phyloP scores from a whole-genome alignment of 371 early-diverging fungal species.

The Mortierella sp. region DNA sequence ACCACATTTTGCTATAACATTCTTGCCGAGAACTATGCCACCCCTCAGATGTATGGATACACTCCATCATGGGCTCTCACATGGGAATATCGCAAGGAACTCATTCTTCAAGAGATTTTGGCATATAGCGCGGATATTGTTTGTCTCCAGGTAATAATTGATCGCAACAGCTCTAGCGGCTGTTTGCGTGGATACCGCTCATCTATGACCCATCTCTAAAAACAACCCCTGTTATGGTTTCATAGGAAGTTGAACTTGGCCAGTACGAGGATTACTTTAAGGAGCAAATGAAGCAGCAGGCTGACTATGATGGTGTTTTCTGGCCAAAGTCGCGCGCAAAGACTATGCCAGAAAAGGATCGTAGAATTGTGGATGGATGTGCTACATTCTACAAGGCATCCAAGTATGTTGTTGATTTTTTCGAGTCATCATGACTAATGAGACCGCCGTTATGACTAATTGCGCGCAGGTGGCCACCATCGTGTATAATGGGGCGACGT shows the following conservation, averaged over 20 bases:
- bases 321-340: constrained; percentile 95
- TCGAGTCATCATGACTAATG: neutral
- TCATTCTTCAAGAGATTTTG: constrained; percentile 90
- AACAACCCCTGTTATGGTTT: neutral
- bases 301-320: constrained; percentile 94
- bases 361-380: constrained; percentile 95
- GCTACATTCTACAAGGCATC: constrained; percentile 95
- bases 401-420: constrained; percentile 61
- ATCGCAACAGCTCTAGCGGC: neutral
- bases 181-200: neutral
- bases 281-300: constrained; percentile 77
- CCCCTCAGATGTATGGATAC: constrained; percentile 91
- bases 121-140: constrained; percentile 94
- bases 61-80: constrained; percentile 97
- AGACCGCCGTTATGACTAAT: neutral
- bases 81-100: constrained; percentile 96
- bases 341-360: constrained; percentile 93
- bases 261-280: constrained; percentile 90
- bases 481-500: neutral
- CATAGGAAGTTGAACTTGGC: constrained; percentile 88
- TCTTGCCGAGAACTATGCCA: constrained; percentile 93
- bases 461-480: neutral
- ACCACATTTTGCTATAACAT: constrained; percentile 97
- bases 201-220: neutral
- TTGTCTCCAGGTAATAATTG: constrained; percentile 87